Evolutionary conservation across 2,329 filamentous ascomycete species (phyloP).

Genomic region (Ophiognomonia clavigignenti-juglandacearum): DNA sequence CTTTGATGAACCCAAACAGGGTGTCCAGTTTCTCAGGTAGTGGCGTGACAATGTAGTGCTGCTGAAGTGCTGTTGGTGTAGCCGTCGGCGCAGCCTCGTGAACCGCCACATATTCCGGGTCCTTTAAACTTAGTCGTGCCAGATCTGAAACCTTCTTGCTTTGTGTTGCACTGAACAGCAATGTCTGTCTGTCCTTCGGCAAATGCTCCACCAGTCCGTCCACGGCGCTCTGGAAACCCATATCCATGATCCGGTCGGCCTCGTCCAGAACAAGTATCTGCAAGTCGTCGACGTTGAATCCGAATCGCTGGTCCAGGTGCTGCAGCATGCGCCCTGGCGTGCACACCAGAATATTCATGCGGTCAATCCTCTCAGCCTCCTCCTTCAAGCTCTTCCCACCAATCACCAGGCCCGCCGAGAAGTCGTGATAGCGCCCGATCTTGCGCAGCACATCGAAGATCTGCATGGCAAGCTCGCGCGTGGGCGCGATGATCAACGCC

Average conservation of each 20-base stretch:
- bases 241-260: constrained; percentile 93
- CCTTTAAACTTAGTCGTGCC: constrained; percentile 77
- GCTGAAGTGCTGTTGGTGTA: constrained; percentile 79
- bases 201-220: constrained; percentile 93
- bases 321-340: constrained; percentile 94
- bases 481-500: constrained; percentile 88
- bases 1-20: constrained; percentile 85
- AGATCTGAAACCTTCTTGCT: constrained; percentile 92
- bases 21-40: constrained; percentile 87
- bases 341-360: constrained; percentile 97
- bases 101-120: constrained; percentile 93
- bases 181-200: constrained; percentile 78
- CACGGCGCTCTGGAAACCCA: constrained; percentile 88
- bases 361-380: constrained; percentile 63
- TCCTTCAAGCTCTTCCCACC: constrained; percentile 88
- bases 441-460: constrained; percentile 94
- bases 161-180: constrained; percentile 95
- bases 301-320: constrained; percentile 89
- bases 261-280: constrained; percentile 94
- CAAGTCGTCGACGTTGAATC: constrained; percentile 83
- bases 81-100: constrained; percentile 77
- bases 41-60: constrained; percentile 85
- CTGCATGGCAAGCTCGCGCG: constrained; percentile 90
- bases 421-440: constrained; percentile 80
- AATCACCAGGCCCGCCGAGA: constrained; percentile 90